Evolutionary conservation across 2,329 filamentous ascomycete species (phyloP).

Genomic region (Aspergillus transmontanensis): DNA sequence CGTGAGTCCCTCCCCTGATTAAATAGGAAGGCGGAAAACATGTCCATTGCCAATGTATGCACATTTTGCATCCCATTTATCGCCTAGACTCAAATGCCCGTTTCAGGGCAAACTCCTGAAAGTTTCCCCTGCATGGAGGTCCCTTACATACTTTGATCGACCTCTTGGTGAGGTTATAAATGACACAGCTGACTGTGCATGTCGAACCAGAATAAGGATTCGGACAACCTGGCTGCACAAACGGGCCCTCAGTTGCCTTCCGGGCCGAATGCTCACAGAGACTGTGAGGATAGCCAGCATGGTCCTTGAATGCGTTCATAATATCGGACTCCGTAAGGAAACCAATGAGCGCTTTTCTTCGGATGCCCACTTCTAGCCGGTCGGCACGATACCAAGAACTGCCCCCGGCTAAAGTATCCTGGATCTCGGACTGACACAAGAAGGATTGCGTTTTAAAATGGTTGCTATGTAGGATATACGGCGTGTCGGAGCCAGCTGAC

Average conservation of each 20-base stretch:
- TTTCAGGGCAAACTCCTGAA: background rate
- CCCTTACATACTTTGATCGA: background rate
- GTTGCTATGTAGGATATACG: background rate
- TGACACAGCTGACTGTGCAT: background rate
- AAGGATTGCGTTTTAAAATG: background rate
- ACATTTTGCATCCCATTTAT: background rate
- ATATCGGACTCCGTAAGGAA: background rate
- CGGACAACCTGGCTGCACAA: background rate
- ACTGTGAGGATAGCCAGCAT: background rate
- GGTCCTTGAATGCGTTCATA: background rate
- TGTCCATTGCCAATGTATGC: no score
- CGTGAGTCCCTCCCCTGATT: background rate
- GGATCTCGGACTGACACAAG: background rate
- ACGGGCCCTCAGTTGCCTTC: background rate
- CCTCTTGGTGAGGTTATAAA: background rate
- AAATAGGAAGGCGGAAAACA: background rate
- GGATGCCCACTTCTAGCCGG: background rate
- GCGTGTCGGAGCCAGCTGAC: background rate
- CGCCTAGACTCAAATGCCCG: background rate
- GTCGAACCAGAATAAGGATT: background rate
- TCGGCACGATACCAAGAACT: background rate
- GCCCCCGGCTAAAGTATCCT: background rate
- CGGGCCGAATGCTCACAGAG: background rate
- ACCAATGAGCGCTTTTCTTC: background rate
- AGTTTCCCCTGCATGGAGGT: background rate